Evolutionary conservation across 2,329 filamentous ascomycete species (phyloP), one percentile per base, ranked within the genome.

Genomic region (Colletotrichum navitas): DNA sequence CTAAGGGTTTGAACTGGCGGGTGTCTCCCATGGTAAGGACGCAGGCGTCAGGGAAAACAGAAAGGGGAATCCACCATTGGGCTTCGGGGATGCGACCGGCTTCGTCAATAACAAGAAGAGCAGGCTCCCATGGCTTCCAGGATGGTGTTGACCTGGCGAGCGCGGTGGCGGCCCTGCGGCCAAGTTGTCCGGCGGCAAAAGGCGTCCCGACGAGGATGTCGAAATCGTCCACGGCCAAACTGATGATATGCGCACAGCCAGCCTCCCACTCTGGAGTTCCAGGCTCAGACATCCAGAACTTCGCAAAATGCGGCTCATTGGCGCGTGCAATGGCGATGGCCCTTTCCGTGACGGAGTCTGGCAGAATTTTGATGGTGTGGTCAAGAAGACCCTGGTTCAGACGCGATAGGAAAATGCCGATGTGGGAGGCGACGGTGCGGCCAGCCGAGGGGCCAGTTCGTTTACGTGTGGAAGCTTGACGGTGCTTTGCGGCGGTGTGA

Each of bases 191-290:
- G n/a, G 65, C 45, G 21, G 45, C 62, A n/a, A 60, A 59, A 5
- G 67, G 54, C 18, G 67, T 66, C 12, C 62, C 67, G 34, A 70
- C 67, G 34, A 70, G 52, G 5, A 70, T 45, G 21, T 66, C 56
- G 58, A 55, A 63, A 11, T 29, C 16, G 51, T 29, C 18, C 3
- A 68, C 26, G 26, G 59, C 65, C n/a, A 18, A 1, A 36, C 49
- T 47, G 8, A 68, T 47, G 3, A 55, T 32, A 11, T 32, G 12
- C 0, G 14, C 21, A 29, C 49, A 68, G 26, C 24, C 36, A 4
- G 18, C 49, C 5, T 45, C 18, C 58, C 65, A 63, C 10, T 45
- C 18, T n/a, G 24, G 5, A 2, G 18, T 36, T 3, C 55, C 55
- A 2, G 26, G 36, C 45, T 14, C n/a, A 18, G 47, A 21, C 2